Conservation (phyloP, 768 basidiomycete genomes). For the Mycena venus region DNA sequence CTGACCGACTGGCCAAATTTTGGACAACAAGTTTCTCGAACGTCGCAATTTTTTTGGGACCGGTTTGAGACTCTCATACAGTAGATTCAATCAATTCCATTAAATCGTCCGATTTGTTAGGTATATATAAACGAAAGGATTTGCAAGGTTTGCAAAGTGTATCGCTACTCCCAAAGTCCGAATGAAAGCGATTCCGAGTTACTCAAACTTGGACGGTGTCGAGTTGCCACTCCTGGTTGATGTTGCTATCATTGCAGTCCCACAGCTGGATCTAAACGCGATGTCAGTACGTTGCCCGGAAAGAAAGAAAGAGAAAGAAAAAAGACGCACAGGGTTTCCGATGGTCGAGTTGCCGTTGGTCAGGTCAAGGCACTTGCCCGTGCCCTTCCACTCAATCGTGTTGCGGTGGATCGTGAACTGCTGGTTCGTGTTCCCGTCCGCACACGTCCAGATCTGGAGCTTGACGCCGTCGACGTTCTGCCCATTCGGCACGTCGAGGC, state of each 20-base stretch:
- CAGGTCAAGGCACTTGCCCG: conserved; percentile 31
- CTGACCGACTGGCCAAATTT: too few relatives aligned
- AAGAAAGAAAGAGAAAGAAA: not conserved
- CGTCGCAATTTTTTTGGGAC: too few relatives aligned
- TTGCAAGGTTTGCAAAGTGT: too few relatives aligned
- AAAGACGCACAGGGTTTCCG: conserved; percentile 20
- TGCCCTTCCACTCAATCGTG: conserved; percentile 30
- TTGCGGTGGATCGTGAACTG: conserved; percentile 22
- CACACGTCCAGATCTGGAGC: conserved; percentile 42
- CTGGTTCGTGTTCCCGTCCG: conserved; percentile 36
- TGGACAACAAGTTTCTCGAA: too few relatives aligned
- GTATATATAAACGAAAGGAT: too few relatives aligned
- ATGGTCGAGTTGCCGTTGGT: conserved; percentile 25
- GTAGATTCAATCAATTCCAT: too few relatives aligned
- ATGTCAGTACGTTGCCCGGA: not conserved
- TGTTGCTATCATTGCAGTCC: not conserved
- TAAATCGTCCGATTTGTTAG: too few relatives aligned
- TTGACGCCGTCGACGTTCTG: conserved; percentile 29
- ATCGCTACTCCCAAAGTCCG: too few relatives aligned
- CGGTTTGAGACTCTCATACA: too few relatives aligned
- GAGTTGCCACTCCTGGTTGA: not conserved
- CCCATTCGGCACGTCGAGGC: conserved; percentile 38
- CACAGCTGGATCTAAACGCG: not conserved
- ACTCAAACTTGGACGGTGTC: not conserved
- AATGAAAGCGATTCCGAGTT: not conserved